A percentile compares a stretch with the other conserved stretches of the same genome.
These are phyloP conservation scores for Penicillium sp. DNA, from an alignment of 2,329 filamentous ascomycete species.

Conservation along the genomic window DNA sequence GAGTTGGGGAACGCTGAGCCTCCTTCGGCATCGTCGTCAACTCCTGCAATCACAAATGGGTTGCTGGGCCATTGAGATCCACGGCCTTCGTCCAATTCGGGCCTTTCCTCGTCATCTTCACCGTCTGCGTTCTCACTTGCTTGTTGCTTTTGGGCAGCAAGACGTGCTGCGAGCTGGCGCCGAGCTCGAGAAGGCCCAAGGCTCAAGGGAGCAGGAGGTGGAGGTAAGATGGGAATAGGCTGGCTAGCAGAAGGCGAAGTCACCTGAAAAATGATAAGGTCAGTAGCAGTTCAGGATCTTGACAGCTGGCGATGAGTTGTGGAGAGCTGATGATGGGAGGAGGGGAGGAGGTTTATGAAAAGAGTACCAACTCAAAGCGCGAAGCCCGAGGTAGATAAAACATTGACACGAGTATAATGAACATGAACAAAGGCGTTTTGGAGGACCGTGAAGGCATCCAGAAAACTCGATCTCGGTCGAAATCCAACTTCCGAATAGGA, in stretches of 20 bases:
- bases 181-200: constrained; percentile 81
- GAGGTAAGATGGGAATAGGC: constrained; percentile 43
- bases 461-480: not conserved
- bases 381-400: not conserved
- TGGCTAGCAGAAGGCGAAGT: constrained; percentile 36
- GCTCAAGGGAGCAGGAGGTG: constrained; percentile 74
- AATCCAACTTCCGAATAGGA: not conserved
- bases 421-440: not conserved
- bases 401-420: not conserved
- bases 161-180: constrained; percentile 79
- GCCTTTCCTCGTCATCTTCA: constrained; percentile 27
- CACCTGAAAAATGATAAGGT: constrained; percentile 18
- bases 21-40: constrained; percentile 32
- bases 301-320: not conserved
- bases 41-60: constrained; percentile 37
- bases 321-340: not conserved
- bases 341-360: constrained; percentile 1
- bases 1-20: constrained; percentile 31
- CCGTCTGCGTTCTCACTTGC: constrained; percentile 42
- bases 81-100: constrained; percentile 20
- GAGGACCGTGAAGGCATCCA: not conserved
- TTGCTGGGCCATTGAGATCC: constrained; percentile 34
- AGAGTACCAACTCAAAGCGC: not conserved
- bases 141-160: constrained; percentile 70
- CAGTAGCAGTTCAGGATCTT: constrained; percentile 6